Percentiles rank a stretch among this genome's conserved stretches.
These are phyloP conservation scores for Dendryphion nanum DNA, from an alignment of 2,329 filamentous ascomycete species.

Conservation along the genomic window DNA sequence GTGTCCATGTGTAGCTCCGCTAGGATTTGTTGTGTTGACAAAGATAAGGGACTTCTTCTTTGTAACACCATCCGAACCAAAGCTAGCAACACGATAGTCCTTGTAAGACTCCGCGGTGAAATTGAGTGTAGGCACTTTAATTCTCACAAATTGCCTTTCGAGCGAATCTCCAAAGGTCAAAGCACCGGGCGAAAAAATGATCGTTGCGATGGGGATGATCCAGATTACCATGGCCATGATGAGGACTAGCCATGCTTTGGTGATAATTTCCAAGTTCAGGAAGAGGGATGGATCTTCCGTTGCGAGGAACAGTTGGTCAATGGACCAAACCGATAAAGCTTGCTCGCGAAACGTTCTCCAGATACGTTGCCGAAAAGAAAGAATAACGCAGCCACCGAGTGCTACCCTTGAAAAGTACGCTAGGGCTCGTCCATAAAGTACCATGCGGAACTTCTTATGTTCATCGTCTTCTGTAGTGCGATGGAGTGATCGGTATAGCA, in stretches of 20 bases:
- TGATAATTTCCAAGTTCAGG: slow-evolving; percentile 30
- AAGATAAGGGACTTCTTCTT: slow-evolving; percentile 30
- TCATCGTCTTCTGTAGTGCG: slow-evolving; percentile 22
- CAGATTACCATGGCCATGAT: slow-evolving; percentile 31
- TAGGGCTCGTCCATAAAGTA: slow-evolving; percentile 34
- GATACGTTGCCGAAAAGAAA: slow-evolving; percentile 35
- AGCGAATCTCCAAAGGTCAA: slow-evolving; percentile 36
- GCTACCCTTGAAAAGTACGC: slow-evolving; percentile 36
- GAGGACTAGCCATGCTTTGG: slow-evolving; percentile 24
- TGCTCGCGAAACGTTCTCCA: slow-evolving; percentile 34
- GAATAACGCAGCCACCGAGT: slow-evolving; percentile 30
- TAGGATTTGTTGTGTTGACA: slow-evolving; percentile 34
- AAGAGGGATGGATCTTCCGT: slow-evolving; percentile 35
- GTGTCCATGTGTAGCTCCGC: slow-evolving; percentile 15
- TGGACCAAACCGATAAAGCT: slow-evolving; percentile 32
- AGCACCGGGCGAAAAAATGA: slow-evolving; percentile 39
- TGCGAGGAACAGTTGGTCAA: slow-evolving; percentile 36
- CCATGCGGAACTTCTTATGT: slow-evolving; percentile 29
- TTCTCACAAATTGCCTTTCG: slow-evolving; percentile 11
- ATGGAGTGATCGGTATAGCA: slow-evolving; percentile 30
- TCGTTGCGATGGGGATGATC: slow-evolving; percentile 37
- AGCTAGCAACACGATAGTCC: slow-evolving; percentile 29
- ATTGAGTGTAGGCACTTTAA: slow-evolving; percentile 25
- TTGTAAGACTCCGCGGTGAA: slow-evolving; percentile 32
- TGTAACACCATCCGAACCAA: slow-evolving; percentile 17